These are phyloP conservation scores for Taphrina flavorubra DNA, from an alignment of 1,139 yeast genomes.

Conservation along the genomic window DNA sequence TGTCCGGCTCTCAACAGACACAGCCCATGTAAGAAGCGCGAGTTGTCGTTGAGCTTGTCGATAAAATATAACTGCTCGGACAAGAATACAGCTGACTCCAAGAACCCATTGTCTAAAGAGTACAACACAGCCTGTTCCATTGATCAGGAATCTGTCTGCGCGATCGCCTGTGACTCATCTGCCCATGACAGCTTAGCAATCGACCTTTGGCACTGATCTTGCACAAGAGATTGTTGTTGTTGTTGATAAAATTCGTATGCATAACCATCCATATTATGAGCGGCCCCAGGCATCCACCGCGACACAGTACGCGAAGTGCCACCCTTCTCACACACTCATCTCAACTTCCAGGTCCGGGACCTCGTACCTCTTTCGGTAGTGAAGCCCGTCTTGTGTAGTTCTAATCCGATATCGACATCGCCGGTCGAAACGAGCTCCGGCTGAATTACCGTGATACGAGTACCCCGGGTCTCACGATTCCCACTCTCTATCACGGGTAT, in stretches of 20 bases:
- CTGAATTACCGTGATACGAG: not conserved
- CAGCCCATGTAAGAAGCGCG: constrained; percentile 68
- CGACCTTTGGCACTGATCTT: not conserved
- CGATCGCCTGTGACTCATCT: constrained; percentile 1
- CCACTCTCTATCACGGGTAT: not conserved
- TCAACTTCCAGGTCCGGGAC: too few species aligned
- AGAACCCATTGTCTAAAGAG: constrained; percentile 71
- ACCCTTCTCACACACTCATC: not conserved
- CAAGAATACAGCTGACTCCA: constrained; percentile 77
- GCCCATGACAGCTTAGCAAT: not conserved
- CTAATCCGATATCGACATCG: too few species aligned
- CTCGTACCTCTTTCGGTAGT: too few species aligned
- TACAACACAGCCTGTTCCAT: constrained; percentile 48
- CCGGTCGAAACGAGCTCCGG: not conserved
- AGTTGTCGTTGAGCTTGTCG: constrained; percentile 59
- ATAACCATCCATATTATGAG: not conserved
- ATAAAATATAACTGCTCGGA: constrained; percentile 73
- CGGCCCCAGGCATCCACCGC: not conserved
- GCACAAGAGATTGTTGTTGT: not conserved
- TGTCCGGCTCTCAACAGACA: constrained; percentile 63
- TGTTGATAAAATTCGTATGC: not conserved
- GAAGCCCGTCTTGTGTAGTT: too few species aligned
- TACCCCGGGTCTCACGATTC: constrained; percentile 4
- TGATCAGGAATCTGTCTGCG: not conserved
- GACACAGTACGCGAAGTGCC: not conserved